Percentiles rank a stretch among this genome's conserved stretches.
phyloP scores from a whole-genome alignment of 2,329 filamentous ascomycete species.

The Paecilomyces dactylethromorphus region DNA sequence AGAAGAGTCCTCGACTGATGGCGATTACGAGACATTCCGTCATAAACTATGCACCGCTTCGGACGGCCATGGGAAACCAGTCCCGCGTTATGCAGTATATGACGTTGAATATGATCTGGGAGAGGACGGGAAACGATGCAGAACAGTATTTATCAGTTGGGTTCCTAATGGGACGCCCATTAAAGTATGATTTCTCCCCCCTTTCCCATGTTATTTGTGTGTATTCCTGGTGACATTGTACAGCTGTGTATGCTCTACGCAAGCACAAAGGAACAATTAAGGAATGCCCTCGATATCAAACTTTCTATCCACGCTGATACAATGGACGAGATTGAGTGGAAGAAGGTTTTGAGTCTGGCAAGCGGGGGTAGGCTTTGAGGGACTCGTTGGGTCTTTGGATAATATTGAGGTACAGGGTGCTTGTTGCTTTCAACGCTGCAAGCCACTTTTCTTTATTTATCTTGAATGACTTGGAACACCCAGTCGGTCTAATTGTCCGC shows the following conservation, averaged over 20 bases:
- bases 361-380: no score
- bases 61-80: background rate
- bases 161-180: constrained; percentile 6
- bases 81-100: constrained; percentile 10
- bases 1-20: constrained; percentile 5
- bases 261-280: constrained; percentile 8
- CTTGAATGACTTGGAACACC: no score
- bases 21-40: constrained; percentile 8
- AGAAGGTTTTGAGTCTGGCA: no score
- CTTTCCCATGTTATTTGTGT: no score
- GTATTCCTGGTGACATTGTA: no score
- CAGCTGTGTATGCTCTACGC: constrained; percentile 9
- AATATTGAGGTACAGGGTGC: no score
- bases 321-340: no score
- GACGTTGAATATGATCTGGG: constrained; percentile 11
- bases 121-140: constrained; percentile 5
- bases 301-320: constrained; percentile 8
- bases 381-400: no score
- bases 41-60: constrained; percentile 4
- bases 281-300: constrained; percentile 7
- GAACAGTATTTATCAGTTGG: constrained; percentile 9
- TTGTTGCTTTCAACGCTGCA: no score
- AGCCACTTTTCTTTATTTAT: no score
- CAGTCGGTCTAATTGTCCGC: no score
- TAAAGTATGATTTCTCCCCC: background rate